These are phyloP conservation scores for Diaporthe ampelina DNA, from an alignment of 2,329 filamentous ascomycete species.

Conservation along the genomic window DNA sequence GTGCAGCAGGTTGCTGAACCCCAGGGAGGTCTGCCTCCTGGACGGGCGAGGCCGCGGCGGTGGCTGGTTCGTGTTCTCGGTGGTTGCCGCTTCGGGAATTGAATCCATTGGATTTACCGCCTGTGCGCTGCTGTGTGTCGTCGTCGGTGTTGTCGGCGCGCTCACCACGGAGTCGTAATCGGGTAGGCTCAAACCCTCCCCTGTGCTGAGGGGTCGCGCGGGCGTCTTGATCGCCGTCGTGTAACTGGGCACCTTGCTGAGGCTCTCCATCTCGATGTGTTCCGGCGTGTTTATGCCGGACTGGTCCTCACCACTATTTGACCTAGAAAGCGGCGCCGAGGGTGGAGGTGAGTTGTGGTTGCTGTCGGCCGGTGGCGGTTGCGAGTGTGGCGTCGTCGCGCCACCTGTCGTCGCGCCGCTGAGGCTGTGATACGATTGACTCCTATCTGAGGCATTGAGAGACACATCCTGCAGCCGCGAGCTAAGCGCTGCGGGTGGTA, in stretches of 20 bases:
- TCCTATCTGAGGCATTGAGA: slow-evolving; percentile 61
- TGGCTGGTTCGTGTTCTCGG: slow-evolving; percentile 39
- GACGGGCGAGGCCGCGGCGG: slow-evolving; percentile 41
- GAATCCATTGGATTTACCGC: slow-evolving; percentile 49
- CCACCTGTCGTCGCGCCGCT: slow-evolving; percentile 49
- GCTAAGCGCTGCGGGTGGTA: slow-evolving; percentile 69
- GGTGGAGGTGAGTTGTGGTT: slow-evolving; percentile 57
- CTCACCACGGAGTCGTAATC: slow-evolving; percentile 76
- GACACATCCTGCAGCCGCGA: slow-evolving; percentile 80
- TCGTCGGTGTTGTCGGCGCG: slow-evolving; percentile 63
- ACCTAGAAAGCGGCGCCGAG: slow-evolving; percentile 65
- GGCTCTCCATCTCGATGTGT: slow-evolving; percentile 72
- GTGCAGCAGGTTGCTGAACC: slow-evolving; percentile 44
- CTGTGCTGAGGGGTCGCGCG: slow-evolving; percentile 65
- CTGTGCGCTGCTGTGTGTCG: slow-evolving; percentile 52
- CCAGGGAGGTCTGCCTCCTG: slow-evolving; percentile 46
- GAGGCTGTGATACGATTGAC: slow-evolving; percentile 58
- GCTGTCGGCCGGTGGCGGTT: slow-evolving; percentile 51
- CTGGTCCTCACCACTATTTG: slow-evolving; percentile 65
- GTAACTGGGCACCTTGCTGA: slow-evolving; percentile 84
- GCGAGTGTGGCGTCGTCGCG: slow-evolving; percentile 56
- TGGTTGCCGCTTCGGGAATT: slow-evolving; percentile 49
- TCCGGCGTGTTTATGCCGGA: slow-evolving; percentile 69
- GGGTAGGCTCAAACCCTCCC: slow-evolving; percentile 68
- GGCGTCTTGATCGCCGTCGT: slow-evolving; percentile 79